A percentile compares a stretch with the other conserved stretches of the same genome.
These are phyloP conservation scores for Kodamaea plutei DNA, from an alignment of 1,139 yeast species.

Conservation along the genomic window DNA sequence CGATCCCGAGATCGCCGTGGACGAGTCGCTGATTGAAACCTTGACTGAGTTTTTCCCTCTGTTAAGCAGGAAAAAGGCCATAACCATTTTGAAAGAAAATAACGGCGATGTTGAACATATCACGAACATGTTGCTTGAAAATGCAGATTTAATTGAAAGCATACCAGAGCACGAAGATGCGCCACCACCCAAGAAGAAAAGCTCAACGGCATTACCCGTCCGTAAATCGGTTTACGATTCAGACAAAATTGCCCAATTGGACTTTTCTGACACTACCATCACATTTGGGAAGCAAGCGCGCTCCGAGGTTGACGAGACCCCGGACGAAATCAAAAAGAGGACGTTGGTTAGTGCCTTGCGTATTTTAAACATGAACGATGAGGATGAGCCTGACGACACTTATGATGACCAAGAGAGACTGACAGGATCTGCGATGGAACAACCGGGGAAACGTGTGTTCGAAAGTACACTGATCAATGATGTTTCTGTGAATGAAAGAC, in stretches of 20 bases:
- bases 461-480: conserved; percentile 8
- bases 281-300: conserved; percentile 22
- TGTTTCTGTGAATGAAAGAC: conserved; percentile 39
- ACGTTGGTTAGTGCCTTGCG: conserved; percentile 63
- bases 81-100: conserved; percentile 42
- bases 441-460: conserved; percentile 5
- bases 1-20: conserved; percentile 15
- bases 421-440: conserved; percentile 26
- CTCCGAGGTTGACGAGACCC: conserved; percentile 12
- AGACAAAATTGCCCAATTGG: conserved; percentile 25
- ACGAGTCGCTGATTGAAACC: conserved; percentile 37
- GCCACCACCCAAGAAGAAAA: conserved; percentile 4
- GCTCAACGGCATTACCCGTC: conserved; percentile 3
- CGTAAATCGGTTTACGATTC: conserved; percentile 25
- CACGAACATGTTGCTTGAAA: conserved; percentile 59
- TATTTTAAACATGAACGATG: conserved; percentile 67
- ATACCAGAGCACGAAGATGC: conserved; percentile 12
- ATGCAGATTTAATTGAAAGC: conserved; percentile 39
- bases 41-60: conserved; percentile 60
- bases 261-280: conserved; percentile 14
- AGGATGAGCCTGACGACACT: conserved; percentile 81
- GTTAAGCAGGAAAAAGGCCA: conserved; percentile 42
- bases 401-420: conserved; percentile 67
- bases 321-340: conserved; percentile 44
- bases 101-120: conserved; percentile 54